Base-by-base conservation (phyloP, 257 asterid species). In the Solanum chilense region DNA sequence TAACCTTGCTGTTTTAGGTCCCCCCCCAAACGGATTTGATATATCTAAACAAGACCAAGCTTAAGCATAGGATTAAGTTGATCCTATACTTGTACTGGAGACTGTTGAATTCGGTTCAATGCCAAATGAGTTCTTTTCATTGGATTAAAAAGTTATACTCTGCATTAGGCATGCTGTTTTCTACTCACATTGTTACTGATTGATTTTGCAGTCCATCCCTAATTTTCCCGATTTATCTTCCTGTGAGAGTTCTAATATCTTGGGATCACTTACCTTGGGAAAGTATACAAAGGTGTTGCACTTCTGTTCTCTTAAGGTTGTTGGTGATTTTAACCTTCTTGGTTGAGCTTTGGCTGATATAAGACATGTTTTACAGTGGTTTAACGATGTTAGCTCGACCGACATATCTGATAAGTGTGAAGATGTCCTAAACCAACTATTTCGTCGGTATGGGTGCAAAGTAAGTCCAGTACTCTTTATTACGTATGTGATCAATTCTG, bases 351-450 rank as follows among this genome's bases (percentile, higher is more conserved):
- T 42, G 15, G 80, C 75, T 84, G 27, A 16, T 25, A 64, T 62
- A 60, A 62, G 27, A 45, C 62, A 83, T 66, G 27, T 29, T 29
- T 80, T 29, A 16, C 89, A 91, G 92, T 92, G 99, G 99, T 97
- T 97, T 90, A 93, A 94, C 89, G 99, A 97, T 87, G 98, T 96
- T 83, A 94, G 94, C 94, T 94, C 98, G 52, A 88, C 94, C 86
- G 98, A 96, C 7, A 94, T 96, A 88, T 92, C 99, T 83, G 88
- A 71, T 23, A 97, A 93, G 92, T 96, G 99, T 86, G 98, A 94
- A 87, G 96, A 95, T 88, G 90, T 92, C 87, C 98, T 97, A 89
- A 91, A 91, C 86, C 93, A 91, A 58, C 91, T 96, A 88, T 90
- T 90, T 71, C 96, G 93, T 91, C 91, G 92, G 81, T 87, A 93